A percentile compares a stretch with the other conserved stretches of the same genome.
Evolutionary conservation across 2,329 filamentous ascomycete species (phyloP).

Genomic region (Talaromyces islandicus): DNA sequence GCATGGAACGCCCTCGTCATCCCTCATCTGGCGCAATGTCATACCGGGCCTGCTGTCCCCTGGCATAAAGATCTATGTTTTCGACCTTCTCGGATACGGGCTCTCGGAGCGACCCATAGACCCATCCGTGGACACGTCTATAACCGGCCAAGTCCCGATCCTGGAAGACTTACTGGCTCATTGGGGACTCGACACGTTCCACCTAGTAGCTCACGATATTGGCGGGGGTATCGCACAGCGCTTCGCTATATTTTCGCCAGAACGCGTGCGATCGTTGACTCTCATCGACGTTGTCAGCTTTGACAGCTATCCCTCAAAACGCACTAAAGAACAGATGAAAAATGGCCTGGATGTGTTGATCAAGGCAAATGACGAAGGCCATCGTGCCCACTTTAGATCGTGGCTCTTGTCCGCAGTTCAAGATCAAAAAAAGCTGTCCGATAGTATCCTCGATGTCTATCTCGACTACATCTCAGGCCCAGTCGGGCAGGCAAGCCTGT

Average conservation of each 20-base stretch:
- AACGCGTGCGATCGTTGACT: constrained; percentile 20
- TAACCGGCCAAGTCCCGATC: constrained; percentile 26
- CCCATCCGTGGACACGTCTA: constrained; percentile 24
- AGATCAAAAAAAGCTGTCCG: constrained; percentile 11
- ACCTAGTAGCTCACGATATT: constrained; percentile 27
- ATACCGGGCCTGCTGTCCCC: constrained; percentile 16
- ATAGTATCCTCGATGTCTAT: constrained; percentile 19
- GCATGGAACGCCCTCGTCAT: constrained; percentile 30
- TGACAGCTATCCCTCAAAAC: constrained; percentile 29
- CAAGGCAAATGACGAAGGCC: constrained; percentile 15
- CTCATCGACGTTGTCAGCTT: constrained; percentile 28
- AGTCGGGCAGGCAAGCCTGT: constrained; percentile 26
- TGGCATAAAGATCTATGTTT: constrained; percentile 22
- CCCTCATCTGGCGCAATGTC: constrained; percentile 29
- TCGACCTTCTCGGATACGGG: constrained; percentile 28
- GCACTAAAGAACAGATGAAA: constrained; percentile 26
- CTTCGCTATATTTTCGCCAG: constrained; percentile 17
- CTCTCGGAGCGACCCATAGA: constrained; percentile 27
- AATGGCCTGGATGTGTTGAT: constrained; percentile 22
- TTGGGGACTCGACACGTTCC: constrained; percentile 20
- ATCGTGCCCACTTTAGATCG: constrained; percentile 20
- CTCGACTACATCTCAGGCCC: constrained; percentile 27
- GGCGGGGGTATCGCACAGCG: constrained; percentile 27
- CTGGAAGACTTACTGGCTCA: constrained; percentile 20
- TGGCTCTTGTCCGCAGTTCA: constrained; percentile 13